phyloP scores from a whole-genome alignment of 2,329 filamentous ascomycete genomes.

The Alternaria ethzedia region DNA sequence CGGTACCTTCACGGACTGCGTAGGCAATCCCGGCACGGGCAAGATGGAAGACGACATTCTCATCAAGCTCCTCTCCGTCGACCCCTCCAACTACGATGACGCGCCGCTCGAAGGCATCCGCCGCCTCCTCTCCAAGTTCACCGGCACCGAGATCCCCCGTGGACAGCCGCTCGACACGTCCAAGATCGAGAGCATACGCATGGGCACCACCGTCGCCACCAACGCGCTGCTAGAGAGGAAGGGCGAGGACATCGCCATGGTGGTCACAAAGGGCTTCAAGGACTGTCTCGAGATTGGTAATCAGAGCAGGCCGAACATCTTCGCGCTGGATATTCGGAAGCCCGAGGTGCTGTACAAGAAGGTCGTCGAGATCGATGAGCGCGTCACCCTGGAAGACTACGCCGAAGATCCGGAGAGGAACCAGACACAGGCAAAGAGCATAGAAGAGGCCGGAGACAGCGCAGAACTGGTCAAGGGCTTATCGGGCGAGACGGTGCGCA shows the following conservation, averaged over 20 bases:
- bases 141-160: constrained; percentile 75
- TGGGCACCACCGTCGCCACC: constrained; percentile 95
- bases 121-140: constrained; percentile 80
- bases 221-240: constrained; percentile 91
- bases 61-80: constrained; percentile 88
- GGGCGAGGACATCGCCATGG: constrained; percentile 84
- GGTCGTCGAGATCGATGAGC: constrained; percentile 89
- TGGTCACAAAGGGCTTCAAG: constrained; percentile 86
- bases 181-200: constrained; percentile 86
- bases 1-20: constrained; percentile 91
- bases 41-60: constrained; percentile 76
- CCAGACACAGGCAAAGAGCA: constrained; percentile 61
- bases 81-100: constrained; percentile 88
- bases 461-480: constrained; percentile 71
- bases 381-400: constrained; percentile 90
- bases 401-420: constrained; percentile 79
- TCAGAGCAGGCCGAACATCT: constrained; percentile 87
- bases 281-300: constrained; percentile 91
- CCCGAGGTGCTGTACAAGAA: constrained; percentile 85
- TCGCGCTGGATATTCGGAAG: constrained; percentile 85
- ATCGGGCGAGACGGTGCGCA: constrained; percentile 76
- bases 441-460: constrained; percentile 53
- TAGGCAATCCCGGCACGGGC: constrained; percentile 76
- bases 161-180: constrained; percentile 81
- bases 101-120: constrained; percentile 91